phyloP scores from a whole-genome alignment of 768 basidiomycete genomes.

The Boletus pseudo-olivaceus region DNA sequence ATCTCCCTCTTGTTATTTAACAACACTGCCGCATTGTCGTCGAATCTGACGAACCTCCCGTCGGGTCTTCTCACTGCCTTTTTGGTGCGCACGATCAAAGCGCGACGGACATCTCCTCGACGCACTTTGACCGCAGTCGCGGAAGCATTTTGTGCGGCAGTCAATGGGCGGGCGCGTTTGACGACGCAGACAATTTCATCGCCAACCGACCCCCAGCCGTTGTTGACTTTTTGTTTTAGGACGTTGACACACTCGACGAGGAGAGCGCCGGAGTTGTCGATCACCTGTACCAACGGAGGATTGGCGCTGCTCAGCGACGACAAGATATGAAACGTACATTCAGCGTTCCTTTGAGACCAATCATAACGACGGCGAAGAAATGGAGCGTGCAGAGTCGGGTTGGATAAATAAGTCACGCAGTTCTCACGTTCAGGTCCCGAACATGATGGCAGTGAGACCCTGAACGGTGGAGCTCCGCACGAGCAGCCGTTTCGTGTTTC shows the following conservation, averaged over 20 bases:
- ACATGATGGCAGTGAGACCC: background rate
- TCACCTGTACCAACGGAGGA: slow-evolving; percentile 52
- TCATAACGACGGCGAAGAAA: slow-evolving; percentile 49
- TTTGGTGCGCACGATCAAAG: slow-evolving; percentile 91
- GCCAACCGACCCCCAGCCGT: slow-evolving; percentile 89
- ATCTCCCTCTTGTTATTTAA: slow-evolving; percentile 95
- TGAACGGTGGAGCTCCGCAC: slow-evolving; percentile 18
- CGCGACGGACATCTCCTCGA: slow-evolving; percentile 90
- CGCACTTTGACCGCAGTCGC: slow-evolving; percentile 86
- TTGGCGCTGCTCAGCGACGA: background rate
- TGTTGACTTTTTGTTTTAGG: slow-evolving; percentile 92
- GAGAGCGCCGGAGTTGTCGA: slow-evolving; percentile 96
- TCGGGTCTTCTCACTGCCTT: slow-evolving; percentile 84
- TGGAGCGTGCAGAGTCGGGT: background rate
- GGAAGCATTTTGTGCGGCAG: slow-evolving; percentile 60
- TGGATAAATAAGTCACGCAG: slow-evolving; percentile 13
- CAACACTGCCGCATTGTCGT: slow-evolving; percentile 94
- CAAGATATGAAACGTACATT: slow-evolving; percentile 51
- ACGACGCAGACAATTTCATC: slow-evolving; percentile 97
- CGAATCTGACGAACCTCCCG: slow-evolving; percentile 84
- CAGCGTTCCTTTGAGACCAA: slow-evolving; percentile 90
- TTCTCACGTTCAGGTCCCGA: slow-evolving; percentile 24
- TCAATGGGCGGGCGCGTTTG: slow-evolving; percentile 82
- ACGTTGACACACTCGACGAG: slow-evolving; percentile 96
- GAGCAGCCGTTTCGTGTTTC: slow-evolving; percentile 1